These are phyloP conservation scores for Huntiella omanensis DNA, from an alignment of 2,329 filamentous ascomycete genomes.

Conservation along the genomic window DNA sequence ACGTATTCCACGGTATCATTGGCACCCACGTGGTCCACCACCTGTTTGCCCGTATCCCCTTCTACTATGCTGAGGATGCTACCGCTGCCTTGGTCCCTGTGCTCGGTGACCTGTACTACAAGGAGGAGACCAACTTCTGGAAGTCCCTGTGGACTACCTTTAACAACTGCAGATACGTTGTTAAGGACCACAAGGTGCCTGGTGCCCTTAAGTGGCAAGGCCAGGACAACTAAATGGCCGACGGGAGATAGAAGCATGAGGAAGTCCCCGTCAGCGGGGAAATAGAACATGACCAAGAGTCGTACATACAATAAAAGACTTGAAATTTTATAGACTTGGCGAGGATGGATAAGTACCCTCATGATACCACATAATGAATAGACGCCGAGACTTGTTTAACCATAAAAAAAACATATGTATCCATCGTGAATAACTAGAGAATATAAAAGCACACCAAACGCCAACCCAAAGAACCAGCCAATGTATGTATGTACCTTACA, in stretches of 20 bases:
- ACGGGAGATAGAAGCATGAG: no score
- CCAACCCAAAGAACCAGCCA: not conserved
- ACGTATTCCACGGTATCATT: constrained; percentile 48
- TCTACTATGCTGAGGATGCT: constrained; percentile 39
- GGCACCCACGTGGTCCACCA: constrained; percentile 47
- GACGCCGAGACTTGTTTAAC: not conserved
- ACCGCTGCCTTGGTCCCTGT: constrained; percentile 35
- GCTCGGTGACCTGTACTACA: constrained; percentile 35
- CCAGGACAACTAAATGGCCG: not conserved
- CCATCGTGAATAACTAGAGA: no score
- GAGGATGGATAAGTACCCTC: not conserved
- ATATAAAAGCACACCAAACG: not conserved
- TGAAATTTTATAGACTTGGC: not conserved
- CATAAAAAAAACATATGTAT: not conserved
- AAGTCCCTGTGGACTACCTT: constrained; percentile 28
- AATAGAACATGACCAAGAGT: not conserved
- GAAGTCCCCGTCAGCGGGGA: not conserved
- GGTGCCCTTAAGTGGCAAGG: constrained; percentile 12
- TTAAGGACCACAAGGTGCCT: constrained; percentile 13
- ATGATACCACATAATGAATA: not conserved
- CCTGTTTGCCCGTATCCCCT: constrained; percentile 26
- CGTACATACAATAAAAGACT: not conserved
- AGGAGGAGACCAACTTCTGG: constrained; percentile 24
- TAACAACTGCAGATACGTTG: constrained; percentile 28
- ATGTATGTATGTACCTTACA: not conserved